Evolutionary conservation across 129 eudicot genomes (phyloP), one percentile per base, ranked within the genome.

Genomic region (Cynara cardunculus): DNA sequence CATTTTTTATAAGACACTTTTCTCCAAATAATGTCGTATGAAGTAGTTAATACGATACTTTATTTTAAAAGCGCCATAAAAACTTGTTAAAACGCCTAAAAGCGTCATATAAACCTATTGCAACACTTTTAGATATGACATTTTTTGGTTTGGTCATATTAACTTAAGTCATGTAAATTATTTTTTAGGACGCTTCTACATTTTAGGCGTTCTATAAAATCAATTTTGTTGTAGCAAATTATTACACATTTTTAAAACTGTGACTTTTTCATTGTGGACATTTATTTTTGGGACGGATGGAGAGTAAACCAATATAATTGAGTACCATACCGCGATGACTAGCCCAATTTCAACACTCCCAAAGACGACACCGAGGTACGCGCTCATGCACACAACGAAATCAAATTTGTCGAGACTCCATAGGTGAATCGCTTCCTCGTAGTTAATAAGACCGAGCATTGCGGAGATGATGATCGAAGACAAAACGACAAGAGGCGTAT

Each of bases 371-470:
- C 99, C 99, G 5, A 95, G 35, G 75, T 86, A 95, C 19, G 99
- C 97, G 71, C 97, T 85, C 87, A 95, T 86, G 86, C 97, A 92
- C 41, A 95, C 94, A 18, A 88, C 71, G 75, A 92, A 95, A 79
- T 95, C 99, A 37, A 92, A 95, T 81, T 95, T 95, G 93, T 95
- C 99, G 7, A 92, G 77, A 21, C 64, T 75, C 93, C 93, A 95
- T 4, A 95, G 85, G 78, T 95, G 99, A 76, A 92, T 90, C 2
- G 97, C 99, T 13, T 88, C 99, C 65, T 92, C 89, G 28, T 92
- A 92, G 80, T 95, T 96, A 7, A 95, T 92, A 69, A 95, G 99
- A 35, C 99, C 97, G 4, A 95, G 90, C 97, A 95, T 92, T 24
- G 99, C 99, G 0, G 99, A 85, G 21, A 95, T 83, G 28, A 95